Percentiles rank a stretch among this genome's conserved stretches.
Evolutionary conservation across 1,139 yeast species (phyloP).

Genomic region (Blastobotrys apis): DNA sequence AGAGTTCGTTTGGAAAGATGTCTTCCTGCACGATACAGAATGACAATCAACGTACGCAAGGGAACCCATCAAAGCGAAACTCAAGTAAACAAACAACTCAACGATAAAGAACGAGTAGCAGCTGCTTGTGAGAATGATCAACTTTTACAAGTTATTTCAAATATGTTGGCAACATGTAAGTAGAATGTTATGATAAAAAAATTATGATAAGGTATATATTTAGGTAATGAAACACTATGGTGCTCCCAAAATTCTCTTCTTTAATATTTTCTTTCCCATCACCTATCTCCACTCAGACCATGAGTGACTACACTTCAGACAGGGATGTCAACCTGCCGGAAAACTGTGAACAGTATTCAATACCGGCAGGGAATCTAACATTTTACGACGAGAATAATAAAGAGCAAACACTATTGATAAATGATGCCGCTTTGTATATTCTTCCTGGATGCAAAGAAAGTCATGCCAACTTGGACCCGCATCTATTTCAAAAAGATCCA

Average conservation of each 20-base stretch:
- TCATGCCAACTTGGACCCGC: constrained; percentile 1
- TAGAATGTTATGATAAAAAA: constrained; percentile 5
- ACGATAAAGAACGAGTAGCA: constrained; percentile 96
- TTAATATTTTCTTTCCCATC: no score
- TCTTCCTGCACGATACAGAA: constrained; percentile 78
- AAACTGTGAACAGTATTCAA: constrained; percentile 18
- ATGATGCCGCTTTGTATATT: constrained; percentile 20
- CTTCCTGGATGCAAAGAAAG: constrained; percentile 19
- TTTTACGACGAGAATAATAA: constrained; percentile 20
- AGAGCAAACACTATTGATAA: constrained; percentile 16
- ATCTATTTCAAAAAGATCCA: constrained; percentile 22
- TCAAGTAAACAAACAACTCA: constrained; percentile 93
- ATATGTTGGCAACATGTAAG: constrained; percentile 80
- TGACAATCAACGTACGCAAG: constrained; percentile 73
- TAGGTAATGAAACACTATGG: no score
- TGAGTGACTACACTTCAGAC: constrained; percentile 5
- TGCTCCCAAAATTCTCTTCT: no score
- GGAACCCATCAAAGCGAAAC: constrained; percentile 95
- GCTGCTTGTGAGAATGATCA: constrained; percentile 99
- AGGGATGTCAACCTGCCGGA: constrained; percentile 8
- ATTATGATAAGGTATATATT: no score
- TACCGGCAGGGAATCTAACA: constrained; percentile 26
- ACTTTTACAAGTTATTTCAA: constrained; percentile 77
- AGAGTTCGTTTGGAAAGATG: constrained; percentile 88
- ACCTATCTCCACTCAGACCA: no score